phyloP scores from a whole-genome alignment of 345 rosid genomes.

The Boechera retrofracta region DNA sequence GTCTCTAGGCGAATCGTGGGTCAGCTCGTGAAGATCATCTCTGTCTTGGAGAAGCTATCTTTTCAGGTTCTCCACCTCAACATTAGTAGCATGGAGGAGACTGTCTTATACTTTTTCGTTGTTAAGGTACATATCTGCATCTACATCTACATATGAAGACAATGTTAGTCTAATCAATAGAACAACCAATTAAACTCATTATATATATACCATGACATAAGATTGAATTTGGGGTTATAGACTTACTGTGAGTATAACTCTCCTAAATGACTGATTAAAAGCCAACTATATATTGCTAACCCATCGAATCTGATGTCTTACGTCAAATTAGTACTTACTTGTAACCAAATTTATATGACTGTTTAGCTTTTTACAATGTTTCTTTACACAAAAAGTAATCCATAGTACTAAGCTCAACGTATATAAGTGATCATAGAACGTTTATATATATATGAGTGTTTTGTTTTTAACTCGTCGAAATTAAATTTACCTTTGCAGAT shows the following conservation, averaged over 20 bases:
- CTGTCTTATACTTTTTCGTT: conserved; percentile 82
- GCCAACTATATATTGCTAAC: not conserved
- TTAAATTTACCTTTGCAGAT: conserved; percentile 52
- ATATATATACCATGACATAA: conserved; percentile 12
- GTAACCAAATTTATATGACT: not conserved
- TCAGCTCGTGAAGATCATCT: conserved; percentile 73
- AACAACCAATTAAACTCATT: not conserved
- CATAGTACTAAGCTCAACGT: not conserved
- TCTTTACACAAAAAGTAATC: not conserved
- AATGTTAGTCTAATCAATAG: not conserved
- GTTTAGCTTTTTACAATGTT: conserved; percentile 3
- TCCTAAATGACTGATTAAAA: not conserved
- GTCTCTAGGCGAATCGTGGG: conserved; percentile 61
- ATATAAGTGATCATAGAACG: not conserved
- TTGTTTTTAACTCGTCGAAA: not conserved
- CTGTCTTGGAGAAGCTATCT: conserved; percentile 71
- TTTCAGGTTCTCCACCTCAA: conserved; percentile 84
- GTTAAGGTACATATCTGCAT: conserved; percentile 63
- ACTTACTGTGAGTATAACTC: not conserved
- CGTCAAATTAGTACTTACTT: not conserved
- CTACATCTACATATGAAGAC: not conserved
- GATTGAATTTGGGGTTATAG: not conserved
- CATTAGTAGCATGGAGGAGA: conserved; percentile 93
- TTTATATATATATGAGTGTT: not conserved
- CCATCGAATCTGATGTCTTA: not conserved